A percentile compares a stretch with the other conserved stretches of the same genome.
Evolutionary conservation across 768 basidiomycete genomes (phyloP).

Genomic region (Lactarius vividus): DNA sequence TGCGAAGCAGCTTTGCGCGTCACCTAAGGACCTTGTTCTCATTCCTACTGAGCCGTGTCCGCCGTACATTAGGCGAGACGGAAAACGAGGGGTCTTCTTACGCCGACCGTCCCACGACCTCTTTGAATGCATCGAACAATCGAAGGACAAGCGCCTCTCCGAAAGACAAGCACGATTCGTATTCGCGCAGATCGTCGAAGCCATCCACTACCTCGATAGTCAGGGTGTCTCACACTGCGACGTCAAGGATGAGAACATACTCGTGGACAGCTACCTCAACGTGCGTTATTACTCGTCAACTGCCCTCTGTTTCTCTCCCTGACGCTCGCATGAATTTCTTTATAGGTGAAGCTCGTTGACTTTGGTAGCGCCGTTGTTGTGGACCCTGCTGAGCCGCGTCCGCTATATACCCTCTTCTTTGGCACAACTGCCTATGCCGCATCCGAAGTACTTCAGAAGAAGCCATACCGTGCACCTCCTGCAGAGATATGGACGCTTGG

Average conservation of each 20-base stretch:
- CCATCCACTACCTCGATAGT: constrained; percentile 73
- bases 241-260: constrained; percentile 94
- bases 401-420: constrained; percentile 77
- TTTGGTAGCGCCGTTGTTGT: constrained; percentile 87
- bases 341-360: constrained; percentile 90
- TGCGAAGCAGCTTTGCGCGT: constrained; percentile 5
- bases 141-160: constrained; percentile 70
- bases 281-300: constrained; percentile 37
- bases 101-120: constrained; percentile 86
- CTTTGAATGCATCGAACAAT: constrained; percentile 94
- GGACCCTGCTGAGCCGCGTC: constrained; percentile 58
- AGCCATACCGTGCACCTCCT: constrained; percentile 86
- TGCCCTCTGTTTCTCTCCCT: constrained; percentile 12
- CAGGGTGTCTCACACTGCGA: constrained; percentile 92
- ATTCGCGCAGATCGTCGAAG: constrained; percentile 85
- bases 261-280: constrained; percentile 71
- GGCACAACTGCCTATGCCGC: constrained; percentile 96
- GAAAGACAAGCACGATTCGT: constrained; percentile 80
- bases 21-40: constrained; percentile 8
- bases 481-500: constrained; percentile 97
- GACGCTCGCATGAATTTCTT: constrained; percentile 19
- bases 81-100: constrained; percentile 44
- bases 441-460: constrained; percentile 87
- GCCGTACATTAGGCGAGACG: constrained; percentile 25
- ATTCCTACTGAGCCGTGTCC: constrained; percentile 2